Evolutionary conservation across 805 yeast species (phyloP).

Genomic region (Maudiozyma saulgeensis): DNA sequence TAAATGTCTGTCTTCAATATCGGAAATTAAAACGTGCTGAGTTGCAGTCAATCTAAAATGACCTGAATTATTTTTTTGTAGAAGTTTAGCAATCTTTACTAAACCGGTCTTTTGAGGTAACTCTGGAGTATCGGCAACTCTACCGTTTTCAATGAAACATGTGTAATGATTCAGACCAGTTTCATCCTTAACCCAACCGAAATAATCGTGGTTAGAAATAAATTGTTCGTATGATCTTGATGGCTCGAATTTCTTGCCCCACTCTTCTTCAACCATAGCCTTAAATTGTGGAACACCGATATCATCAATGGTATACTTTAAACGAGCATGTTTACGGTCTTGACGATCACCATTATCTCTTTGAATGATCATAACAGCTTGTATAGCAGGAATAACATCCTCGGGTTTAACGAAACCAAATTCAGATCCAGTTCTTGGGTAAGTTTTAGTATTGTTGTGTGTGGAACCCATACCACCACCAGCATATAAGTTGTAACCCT

Average conservation of each 20-base stretch:
- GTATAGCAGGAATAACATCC: constrained; percentile 69
- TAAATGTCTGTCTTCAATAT: constrained; percentile 60
- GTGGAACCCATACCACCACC: constrained; percentile 99
- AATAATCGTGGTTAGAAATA: constrained; percentile 79
- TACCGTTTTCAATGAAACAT: constrained; percentile 89
- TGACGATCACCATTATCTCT: constrained; percentile 91
- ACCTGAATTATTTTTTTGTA: constrained; percentile 54
- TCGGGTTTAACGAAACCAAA: constrained; percentile 68
- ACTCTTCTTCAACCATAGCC: constrained; percentile 68
- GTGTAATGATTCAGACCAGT: constrained; percentile 81
- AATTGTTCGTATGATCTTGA: constrained; percentile 59
- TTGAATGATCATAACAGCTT: constrained; percentile 87
- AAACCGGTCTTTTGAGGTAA: constrained; percentile 85
- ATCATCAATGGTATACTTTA: constrained; percentile 93
- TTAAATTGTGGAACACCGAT: constrained; percentile 82
- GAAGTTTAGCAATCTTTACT: constrained; percentile 61
- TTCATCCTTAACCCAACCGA: constrained; percentile 90
- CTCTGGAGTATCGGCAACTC: constrained; percentile 88
- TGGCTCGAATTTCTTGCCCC: constrained; percentile 67
- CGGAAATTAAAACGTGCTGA: constrained; percentile 78
- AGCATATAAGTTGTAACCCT: constrained; percentile 80
- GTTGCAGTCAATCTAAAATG: constrained; percentile 92
- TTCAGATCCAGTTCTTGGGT: constrained; percentile 87
- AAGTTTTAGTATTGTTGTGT: constrained; percentile 92
- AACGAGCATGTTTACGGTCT: constrained; percentile 94